Evolutionary conservation across 2,329 filamentous ascomycete species (phyloP), one percentile per base, ranked within the genome.

Genomic region (Exserohilum rostratum): DNA sequence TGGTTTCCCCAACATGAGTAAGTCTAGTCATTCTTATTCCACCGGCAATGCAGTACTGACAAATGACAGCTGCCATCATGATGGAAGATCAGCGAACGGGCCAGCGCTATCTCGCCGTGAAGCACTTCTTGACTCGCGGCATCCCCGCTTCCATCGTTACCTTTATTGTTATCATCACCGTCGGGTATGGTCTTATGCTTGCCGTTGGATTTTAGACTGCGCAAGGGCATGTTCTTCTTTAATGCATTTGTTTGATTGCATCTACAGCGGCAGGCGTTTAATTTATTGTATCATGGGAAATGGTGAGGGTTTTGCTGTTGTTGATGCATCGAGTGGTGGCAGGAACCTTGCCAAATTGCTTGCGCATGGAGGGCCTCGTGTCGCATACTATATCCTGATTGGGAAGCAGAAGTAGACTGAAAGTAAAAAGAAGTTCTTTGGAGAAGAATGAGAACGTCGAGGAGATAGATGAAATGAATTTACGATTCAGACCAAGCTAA

Each of bases 1-100:
- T 72, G 96, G 95, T 7, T 99, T 99, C 79, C 95, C 95, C 1
- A 99, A 99, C 67, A 99, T 99, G 95, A 99, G 93, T 96, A 85
- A 83, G 92, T 90, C 40, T 12, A 35, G n/a, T 25, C 39, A 15
- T 37, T 18, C 18, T 15, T 29, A 12, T 52, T 10, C 34, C 33
- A 18, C 54, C 37, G 6, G 12, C 12, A 22, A 53, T 35, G 37
- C 10, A 13, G 15, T 48, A 25, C 61, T 71, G 53, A 74, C 46
- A 5, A 7, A 35, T 11, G 13, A 33, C 61, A 96, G 91, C 95
- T 70, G 95, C 95, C 3, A 98, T 99, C 69, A 98, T 99, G 95
- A 98, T 98, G 83, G 95, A 99, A 78, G 93, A 99, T 68, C 85
- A 90, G 0, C 84, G 89, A 60, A 96, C 93, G 0, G 95, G 95